Percentiles rank a stretch among this genome's conserved stretches.
Evolutionary conservation across 129 eudicot genomes (phyloP).

Genomic region (Centaurea solstitialis): DNA sequence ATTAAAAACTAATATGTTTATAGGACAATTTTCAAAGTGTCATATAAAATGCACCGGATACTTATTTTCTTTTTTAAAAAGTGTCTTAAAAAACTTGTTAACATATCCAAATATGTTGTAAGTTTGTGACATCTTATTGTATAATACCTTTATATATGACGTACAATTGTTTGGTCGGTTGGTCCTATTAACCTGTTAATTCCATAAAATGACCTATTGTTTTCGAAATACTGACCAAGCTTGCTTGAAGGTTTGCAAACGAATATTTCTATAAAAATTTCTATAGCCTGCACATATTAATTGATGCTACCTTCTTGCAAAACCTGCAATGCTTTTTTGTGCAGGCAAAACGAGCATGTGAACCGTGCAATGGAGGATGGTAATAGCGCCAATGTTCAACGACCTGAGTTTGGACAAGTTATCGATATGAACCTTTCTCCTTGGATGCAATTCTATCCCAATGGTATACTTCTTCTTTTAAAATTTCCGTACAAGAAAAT

Average conservation of each 20-base stretch:
- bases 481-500: not conserved
- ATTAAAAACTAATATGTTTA: no score
- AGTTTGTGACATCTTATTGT: not conserved
- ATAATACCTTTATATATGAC: no score
- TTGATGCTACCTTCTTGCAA: constrained; percentile 21
- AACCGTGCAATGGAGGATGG: constrained; percentile 46
- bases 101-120: no score
- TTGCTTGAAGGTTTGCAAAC: not conserved
- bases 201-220: no score
- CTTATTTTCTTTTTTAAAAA: not conserved
- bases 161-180: no score
- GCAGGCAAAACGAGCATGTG: constrained; percentile 47
- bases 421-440: constrained; percentile 70
- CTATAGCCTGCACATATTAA: not conserved
- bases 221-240: no score
- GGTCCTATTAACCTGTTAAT: no score
- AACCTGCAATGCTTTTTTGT: constrained; percentile 19
- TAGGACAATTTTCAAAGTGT: no score
- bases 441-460: constrained; percentile 58
- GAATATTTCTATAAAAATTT: no score
- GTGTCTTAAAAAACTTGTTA: not conserved
- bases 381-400: constrained; percentile 29
- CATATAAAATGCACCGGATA: no score
- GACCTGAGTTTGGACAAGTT: constrained; percentile 54
- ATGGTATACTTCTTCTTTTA: constrained; percentile 36